Evolutionary conservation across 768 basidiomycete genomes (phyloP).

Genomic region (Auricularia heimuer): DNA sequence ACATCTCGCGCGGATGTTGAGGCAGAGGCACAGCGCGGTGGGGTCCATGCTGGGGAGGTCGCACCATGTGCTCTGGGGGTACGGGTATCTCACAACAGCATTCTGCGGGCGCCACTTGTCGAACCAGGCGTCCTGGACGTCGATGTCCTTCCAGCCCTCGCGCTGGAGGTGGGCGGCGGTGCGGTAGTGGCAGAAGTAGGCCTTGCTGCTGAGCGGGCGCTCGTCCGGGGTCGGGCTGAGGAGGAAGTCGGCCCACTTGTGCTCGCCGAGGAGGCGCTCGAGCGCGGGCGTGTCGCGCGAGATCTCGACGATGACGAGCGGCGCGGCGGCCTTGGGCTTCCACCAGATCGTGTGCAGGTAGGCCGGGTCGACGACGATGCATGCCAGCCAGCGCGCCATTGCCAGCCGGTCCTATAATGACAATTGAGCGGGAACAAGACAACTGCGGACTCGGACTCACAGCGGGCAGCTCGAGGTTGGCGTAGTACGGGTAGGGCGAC

Average conservation of each 20-base stretch:
- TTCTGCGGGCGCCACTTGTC: slow-evolving; percentile 25
- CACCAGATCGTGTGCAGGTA: slow-evolving; percentile 34
- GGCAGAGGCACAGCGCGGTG: slow-evolving; percentile 28
- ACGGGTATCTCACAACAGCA: slow-evolving; percentile 27
- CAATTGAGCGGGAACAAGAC: not conserved
- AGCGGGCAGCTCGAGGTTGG: slow-evolving; percentile 32
- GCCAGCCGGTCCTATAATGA: not conserved
- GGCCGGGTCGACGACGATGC: slow-evolving; percentile 27
- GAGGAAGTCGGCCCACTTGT: slow-evolving; percentile 39
- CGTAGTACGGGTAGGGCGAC: slow-evolving; percentile 41
- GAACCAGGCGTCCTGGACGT: slow-evolving; percentile 36
- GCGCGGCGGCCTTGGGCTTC: slow-evolving; percentile 35
- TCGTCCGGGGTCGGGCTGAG: slow-evolving; percentile 31
- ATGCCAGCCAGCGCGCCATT: slow-evolving; percentile 36
- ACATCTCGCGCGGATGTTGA: slow-evolving; percentile 27
- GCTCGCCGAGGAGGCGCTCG: slow-evolving; percentile 37
- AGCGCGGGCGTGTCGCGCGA: slow-evolving; percentile 27
- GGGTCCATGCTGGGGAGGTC: slow-evolving; percentile 29
- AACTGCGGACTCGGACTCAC: slow-evolving; percentile 19
- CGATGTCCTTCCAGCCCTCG: slow-evolving; percentile 44
- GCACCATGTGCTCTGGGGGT: slow-evolving; percentile 31
- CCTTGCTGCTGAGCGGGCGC: slow-evolving; percentile 24
- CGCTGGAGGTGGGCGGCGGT: slow-evolving; percentile 38
- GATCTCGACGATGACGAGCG: slow-evolving; percentile 41
- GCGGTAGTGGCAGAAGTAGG: slow-evolving; percentile 35